phyloP scores from a whole-genome alignment of 148 eudicot genomes.

The Linanthus parryae region DNA sequence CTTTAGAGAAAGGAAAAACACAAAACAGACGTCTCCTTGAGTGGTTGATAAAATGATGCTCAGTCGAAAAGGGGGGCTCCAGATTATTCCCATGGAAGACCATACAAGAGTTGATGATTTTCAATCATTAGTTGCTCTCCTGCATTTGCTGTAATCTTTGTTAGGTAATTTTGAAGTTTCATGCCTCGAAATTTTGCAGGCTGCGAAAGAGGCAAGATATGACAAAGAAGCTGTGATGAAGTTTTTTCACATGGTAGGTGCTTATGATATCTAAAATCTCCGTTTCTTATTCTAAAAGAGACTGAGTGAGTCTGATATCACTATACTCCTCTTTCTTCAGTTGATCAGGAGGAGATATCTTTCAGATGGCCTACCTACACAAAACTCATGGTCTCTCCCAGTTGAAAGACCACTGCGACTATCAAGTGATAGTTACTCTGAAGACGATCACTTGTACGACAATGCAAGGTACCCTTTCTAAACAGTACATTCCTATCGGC shows the following conservation, averaged over 20 bases:
- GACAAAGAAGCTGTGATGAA: constrained; percentile 87
- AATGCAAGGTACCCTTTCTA: constrained; percentile 42
- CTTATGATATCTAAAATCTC: too few species aligned
- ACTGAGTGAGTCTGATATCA: too few species aligned
- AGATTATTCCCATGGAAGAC: too few species aligned
- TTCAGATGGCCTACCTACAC: constrained; percentile 55
- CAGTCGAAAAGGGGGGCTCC: too few species aligned
- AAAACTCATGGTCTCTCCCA: constrained; percentile 61
- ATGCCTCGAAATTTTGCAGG: constrained; percentile 46
- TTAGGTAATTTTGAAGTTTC: not conserved
- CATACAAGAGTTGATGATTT: too few species aligned
- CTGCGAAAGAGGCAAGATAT: constrained; percentile 82
- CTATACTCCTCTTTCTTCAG: constrained; percentile 27
- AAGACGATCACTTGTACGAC: constrained; percentile 44
- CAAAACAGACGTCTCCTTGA: too few species aligned
- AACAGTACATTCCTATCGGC: too few species aligned
- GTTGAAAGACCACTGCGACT: constrained; percentile 32
- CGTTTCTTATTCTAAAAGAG: not conserved
- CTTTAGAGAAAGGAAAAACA: too few species aligned
- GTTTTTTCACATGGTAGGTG: constrained; percentile 71
- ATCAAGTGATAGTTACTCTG: constrained; percentile 42
- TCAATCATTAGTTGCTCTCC: too few species aligned
- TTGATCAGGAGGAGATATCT: constrained; percentile 86
- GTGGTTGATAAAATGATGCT: too few species aligned
- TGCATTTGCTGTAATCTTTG: too few species aligned